phyloP scores from a whole-genome alignment of 1,284 basidiomycete species.

The Microbotryum violaceum region DNA sequence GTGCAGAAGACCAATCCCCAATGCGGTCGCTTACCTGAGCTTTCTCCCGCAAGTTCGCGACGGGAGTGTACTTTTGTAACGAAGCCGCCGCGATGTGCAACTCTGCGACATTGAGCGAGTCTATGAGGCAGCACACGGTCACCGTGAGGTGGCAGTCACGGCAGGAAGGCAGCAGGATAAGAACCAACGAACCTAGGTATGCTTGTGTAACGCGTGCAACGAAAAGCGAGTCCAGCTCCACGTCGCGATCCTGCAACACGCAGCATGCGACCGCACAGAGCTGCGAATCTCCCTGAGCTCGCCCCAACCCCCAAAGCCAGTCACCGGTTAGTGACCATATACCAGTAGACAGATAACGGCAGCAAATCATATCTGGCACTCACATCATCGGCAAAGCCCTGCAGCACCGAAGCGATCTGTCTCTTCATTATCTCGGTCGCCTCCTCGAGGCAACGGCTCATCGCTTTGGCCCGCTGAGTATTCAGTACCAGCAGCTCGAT shows the following conservation, averaged over 20 bases:
- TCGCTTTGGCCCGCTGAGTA: background rate
- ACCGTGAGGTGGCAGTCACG: background rate
- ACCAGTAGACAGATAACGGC: too few species aligned
- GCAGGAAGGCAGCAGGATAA: background rate
- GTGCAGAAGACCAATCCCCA: too few species aligned
- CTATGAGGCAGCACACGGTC: background rate
- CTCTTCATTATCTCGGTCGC: slow-evolving; percentile 10
- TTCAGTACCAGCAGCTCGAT: slow-evolving; percentile 2
- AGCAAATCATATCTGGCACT: background rate
- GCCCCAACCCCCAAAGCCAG: background rate
- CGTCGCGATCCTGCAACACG: slow-evolving; percentile 5
- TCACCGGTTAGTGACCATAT: background rate
- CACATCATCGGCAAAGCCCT: slow-evolving; percentile 26
- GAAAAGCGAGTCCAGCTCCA: slow-evolving; percentile 16
- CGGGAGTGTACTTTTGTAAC: slow-evolving; percentile 23
- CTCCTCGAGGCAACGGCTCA: background rate
- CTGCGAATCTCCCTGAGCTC: slow-evolving; percentile 25
- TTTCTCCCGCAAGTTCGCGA: slow-evolving; percentile 2
- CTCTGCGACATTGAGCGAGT: slow-evolving; percentile 15
- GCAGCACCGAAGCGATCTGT: slow-evolving; percentile 10
- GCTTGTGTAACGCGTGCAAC: slow-evolving; percentile 22
- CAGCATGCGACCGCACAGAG: slow-evolving; percentile 23
- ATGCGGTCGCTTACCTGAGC: slow-evolving; percentile 13
- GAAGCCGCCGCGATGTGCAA: slow-evolving; percentile 23
- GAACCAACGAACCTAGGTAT: slow-evolving; percentile 18